Evolutionary conservation across 2,329 filamentous ascomycete species (phyloP).

Genomic region (Malbranchea zuffiana): DNA sequence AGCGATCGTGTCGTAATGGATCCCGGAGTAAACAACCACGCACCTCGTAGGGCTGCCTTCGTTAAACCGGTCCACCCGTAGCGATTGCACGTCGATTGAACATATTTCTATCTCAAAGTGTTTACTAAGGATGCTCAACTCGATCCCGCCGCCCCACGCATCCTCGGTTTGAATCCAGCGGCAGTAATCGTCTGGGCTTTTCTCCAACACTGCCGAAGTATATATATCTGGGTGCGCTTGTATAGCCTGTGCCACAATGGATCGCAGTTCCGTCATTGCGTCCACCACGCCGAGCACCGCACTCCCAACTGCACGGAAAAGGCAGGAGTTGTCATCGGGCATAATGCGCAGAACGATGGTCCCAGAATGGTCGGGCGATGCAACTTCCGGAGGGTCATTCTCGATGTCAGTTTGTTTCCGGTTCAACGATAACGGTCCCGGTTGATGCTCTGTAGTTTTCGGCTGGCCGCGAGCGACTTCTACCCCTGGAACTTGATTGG

Average conservation of each 20-base stretch:
- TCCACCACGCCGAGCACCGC: conserved; percentile 60
- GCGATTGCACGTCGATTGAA: conserved; percentile 65
- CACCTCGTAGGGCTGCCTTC: conserved; percentile 59
- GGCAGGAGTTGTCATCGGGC: conserved; percentile 92
- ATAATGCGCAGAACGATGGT: conserved; percentile 72
- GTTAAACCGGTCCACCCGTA: conserved; percentile 64
- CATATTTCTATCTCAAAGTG: conserved; percentile 79
- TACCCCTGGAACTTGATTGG: background rate
- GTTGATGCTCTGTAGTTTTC: conserved; percentile 9
- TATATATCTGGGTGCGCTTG: conserved; percentile 61
- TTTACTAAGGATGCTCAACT: conserved; percentile 72
- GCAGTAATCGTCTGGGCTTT: conserved; percentile 63
- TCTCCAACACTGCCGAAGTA: conserved; percentile 64
- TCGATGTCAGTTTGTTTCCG: conserved; percentile 25
- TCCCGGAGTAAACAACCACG: conserved; percentile 79
- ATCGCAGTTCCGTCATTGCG: conserved; percentile 60
- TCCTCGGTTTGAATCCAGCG: conserved; percentile 67
- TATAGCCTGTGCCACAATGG: conserved; percentile 68
- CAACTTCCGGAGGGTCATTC: conserved; percentile 52
- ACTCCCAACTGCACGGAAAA: conserved; percentile 80
- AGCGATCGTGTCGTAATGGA: conserved; percentile 86
- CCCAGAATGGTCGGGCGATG: conserved; percentile 45
- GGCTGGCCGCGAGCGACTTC: background rate
- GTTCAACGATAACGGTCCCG: conserved; percentile 26
- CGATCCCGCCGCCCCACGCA: conserved; percentile 85